phyloP scores from a whole-genome alignment of 192 early-diverging fungal genomes.

The Funneliformis mosseae region DNA sequence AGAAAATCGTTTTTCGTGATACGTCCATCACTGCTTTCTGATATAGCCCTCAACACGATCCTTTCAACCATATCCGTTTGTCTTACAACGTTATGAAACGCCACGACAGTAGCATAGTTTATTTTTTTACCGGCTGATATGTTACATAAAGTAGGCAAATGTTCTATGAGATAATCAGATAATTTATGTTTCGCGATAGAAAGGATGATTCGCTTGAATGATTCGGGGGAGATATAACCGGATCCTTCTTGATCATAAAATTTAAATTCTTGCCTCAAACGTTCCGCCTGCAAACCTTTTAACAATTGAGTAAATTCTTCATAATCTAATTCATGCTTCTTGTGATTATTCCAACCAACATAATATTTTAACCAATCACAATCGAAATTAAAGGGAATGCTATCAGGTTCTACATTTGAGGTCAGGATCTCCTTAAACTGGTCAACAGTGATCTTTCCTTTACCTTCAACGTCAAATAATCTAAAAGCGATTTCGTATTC shows the following conservation, averaged over 20 bases:
- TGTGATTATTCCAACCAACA: slow-evolving; percentile 55
- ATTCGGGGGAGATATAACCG: slow-evolving; percentile 62
- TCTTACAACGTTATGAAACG: slow-evolving; percentile 62
- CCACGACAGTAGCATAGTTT: slow-evolving; percentile 64
- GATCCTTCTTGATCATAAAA: slow-evolving; percentile 65
- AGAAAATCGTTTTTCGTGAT: slow-evolving; percentile 70
- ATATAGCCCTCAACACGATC: slow-evolving; percentile 57
- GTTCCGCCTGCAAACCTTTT: slow-evolving; percentile 69
- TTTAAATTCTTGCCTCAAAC: slow-evolving; percentile 72
- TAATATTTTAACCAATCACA: slow-evolving; percentile 75
- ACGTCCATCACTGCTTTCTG: slow-evolving; percentile 48
- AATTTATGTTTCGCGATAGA: slow-evolving; percentile 68
- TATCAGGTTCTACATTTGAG: slow-evolving; percentile 52
- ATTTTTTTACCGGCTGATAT: slow-evolving; percentile 62
- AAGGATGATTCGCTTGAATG: slow-evolving; percentile 62
- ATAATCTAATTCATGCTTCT: slow-evolving; percentile 62
- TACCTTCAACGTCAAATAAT: slow-evolving; percentile 61
- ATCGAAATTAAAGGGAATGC: slow-evolving; percentile 69
- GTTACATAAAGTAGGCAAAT: slow-evolving; percentile 62
- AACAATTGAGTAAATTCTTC: slow-evolving; percentile 72
- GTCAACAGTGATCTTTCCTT: slow-evolving; percentile 64
- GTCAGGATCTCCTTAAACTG: slow-evolving; percentile 69
- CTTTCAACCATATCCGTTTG: slow-evolving; percentile 72
- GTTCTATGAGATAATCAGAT: slow-evolving; percentile 63
- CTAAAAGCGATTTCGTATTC: slow-evolving; percentile 75